These are phyloP conservation scores for Globisporangium yorkense DNA, from an alignment of 352 stramenopile genomes.

Conservation along the genomic window DNA sequence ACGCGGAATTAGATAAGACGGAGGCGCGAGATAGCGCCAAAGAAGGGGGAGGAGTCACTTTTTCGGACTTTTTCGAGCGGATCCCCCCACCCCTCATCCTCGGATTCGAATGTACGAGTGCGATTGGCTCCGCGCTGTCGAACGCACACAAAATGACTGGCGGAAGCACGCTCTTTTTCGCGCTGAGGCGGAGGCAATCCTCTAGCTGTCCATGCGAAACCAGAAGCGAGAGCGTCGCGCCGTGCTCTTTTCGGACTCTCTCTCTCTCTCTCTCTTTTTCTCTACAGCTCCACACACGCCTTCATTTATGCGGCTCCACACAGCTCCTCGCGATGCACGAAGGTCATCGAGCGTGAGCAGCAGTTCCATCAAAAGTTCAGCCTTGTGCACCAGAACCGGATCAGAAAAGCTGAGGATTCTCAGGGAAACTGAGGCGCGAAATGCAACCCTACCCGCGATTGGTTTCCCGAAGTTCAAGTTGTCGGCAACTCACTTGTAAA, in stretches of 20 bases:
- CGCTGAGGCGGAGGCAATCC: too few relatives aligned
- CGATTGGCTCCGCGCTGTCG: neutral
- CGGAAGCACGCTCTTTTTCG: neutral
- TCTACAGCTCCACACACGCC: too few relatives aligned
- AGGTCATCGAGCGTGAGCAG: neutral
- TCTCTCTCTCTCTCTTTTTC: too few relatives aligned
- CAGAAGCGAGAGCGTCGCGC: too few relatives aligned
- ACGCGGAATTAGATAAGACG: neutral
- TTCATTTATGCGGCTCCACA: neutral
- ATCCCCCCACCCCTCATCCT: neutral
- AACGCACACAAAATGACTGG: neutral
- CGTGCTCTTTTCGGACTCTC: too few relatives aligned
- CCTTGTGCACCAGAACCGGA: constrained; percentile 3
- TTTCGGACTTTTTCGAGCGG: neutral
- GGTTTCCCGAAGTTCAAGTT: neutral
- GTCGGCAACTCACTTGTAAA: neutral
- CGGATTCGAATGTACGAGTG: neutral
- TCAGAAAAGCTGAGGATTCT: constrained; percentile 1
- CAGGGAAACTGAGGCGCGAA: neutral
- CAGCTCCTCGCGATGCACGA: neutral
- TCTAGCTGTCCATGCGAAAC: too few relatives aligned
- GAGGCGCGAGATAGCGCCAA: neutral
- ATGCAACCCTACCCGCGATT: neutral
- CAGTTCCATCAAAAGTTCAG: neutral
- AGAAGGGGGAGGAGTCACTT: constrained; percentile 1